Conservation (phyloP, 2,329 filamentous ascomycete genomes). For the Huntiella bhutanensis region DNA sequence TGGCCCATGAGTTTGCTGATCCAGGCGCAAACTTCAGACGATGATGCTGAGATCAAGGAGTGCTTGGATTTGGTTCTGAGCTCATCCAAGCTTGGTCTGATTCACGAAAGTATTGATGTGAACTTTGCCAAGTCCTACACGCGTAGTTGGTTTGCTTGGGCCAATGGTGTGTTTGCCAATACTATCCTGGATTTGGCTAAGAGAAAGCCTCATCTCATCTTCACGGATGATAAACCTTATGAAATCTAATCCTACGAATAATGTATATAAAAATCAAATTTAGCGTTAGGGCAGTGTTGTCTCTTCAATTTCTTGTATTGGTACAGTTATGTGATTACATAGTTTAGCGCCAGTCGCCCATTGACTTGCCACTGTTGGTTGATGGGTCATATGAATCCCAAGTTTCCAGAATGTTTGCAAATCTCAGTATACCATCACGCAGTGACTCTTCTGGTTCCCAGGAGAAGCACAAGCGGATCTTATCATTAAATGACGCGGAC, state of each 20-base stretch:
- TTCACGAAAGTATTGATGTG: slow-evolving; percentile 88
- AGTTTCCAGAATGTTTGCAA: slow-evolving; percentile 28
- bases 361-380: neutral
- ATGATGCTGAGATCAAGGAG: slow-evolving; percentile 62
- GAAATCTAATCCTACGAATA: slow-evolving; percentile 20
- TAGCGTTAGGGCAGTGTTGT: neutral
- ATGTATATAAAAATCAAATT: too few species aligned
- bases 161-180: slow-evolving; percentile 87
- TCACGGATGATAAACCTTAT: slow-evolving; percentile 44
- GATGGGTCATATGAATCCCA: slow-evolving; percentile 16
- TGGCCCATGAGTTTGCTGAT: slow-evolving; percentile 95
- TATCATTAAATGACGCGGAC: slow-evolving; percentile 34
- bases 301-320: neutral
- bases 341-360: slow-evolving; percentile 5
- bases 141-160: slow-evolving; percentile 94
- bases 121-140: slow-evolving; percentile 50
- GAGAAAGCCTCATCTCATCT: slow-evolving; percentile 74
- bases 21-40: slow-evolving; percentile 72
- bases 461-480: slow-evolving; percentile 49
- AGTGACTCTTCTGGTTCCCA: slow-evolving; percentile 52
- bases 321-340: neutral
- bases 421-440: slow-evolving; percentile 45
- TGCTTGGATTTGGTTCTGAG: slow-evolving; percentile 58
- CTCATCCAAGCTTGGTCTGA: slow-evolving; percentile 56
- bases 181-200: slow-evolving; percentile 79